Evolutionary conservation across 345 rosid species (phyloP), one percentile per base, ranked within the genome.

Genomic region (Eucalyptus shirleyi): DNA sequence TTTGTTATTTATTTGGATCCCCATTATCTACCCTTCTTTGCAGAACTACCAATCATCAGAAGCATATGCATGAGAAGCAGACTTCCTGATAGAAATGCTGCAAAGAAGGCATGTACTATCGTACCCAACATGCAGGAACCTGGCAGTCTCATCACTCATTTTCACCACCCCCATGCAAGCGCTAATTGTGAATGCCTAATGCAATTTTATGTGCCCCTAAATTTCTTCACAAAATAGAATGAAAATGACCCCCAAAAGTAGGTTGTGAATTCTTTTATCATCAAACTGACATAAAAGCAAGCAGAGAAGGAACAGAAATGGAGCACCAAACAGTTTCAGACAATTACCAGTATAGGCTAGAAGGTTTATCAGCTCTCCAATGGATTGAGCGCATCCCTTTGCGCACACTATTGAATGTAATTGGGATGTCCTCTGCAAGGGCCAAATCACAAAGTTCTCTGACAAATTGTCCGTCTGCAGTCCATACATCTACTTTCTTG

Each of bases 341-440:
- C 32, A 88, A n/a, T 50, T 95, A 97, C 99, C 99, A 98, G 95
- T 96, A 98, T 13, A 98, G 90, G 28, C 94, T 95, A 42, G 99
- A 96, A 47, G 99, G 97, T 93, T 95, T 95, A 91, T 98, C 99
- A 89, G 97, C 94, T 93, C 99, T 97, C 99, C 99, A 98, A 87
- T 95, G 93, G 91, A 98, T 93, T 45, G 97, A 93, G 82, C 99
- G 95, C 98, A 95, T 96, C 65, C 99, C 99, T 92, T 95, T 96
- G 50, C 98, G 95, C 65, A 98, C 99, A 91, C 99, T 98, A 88
- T 88, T 96, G 92, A 93, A 94, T 80, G 96, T 94, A 90, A 98
- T 98, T 90, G 99, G 99, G 87, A 98, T 96, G 93, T 98, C 94
- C 94, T 98, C 99, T 2, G 98, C 98, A 91, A 98, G 95, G 50